Evolutionary conservation across 148 eudicot genomes (phyloP), one percentile per base, ranked within the genome.

Genomic region (Beta vulgaris): DNA sequence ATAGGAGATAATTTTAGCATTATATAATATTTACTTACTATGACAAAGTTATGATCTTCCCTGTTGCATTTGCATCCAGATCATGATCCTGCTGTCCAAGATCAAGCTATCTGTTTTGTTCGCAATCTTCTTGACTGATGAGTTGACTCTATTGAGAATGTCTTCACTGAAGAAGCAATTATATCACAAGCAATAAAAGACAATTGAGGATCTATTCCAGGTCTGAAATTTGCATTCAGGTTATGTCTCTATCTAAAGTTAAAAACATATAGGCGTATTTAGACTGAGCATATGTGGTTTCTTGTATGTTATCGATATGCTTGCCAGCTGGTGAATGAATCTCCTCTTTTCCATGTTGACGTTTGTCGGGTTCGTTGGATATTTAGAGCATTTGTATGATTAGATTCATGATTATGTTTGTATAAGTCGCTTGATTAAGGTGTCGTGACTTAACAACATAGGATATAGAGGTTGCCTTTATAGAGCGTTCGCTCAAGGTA

Each of bases 121-220:
- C 83, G 99, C 55, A 92, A 92, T 83, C 89, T 96, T 67, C 90
- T 91, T 72, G 94, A 91, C 80, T 98, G 98, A 46, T 72, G 82
- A 80, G 54, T 80, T 40, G 91, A 89, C 31, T 87, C 89, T 76
- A 84, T 91, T 29, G 88, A 87, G 37, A 83, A 84, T 82, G 77
- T 89, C 39, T 89, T 96, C 48, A 49, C 63, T 60, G 99, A 89
- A 76, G 91, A 92, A 68, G 86, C 81, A 76, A 81, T 79, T 73
- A 34, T 96, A 80, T 81, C 92, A 48, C 85, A 86, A 63, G 86
- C 91, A 57, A 84, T 96, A 81, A 92, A 73, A 88, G 87, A 80
- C 96, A 86, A 79, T 71, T 96, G 62, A 80, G 77, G 73, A 83
- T 46, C 67, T 65, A 87, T 72, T 79, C 87, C 36, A 87, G 81